phyloP scores from a whole-genome alignment of 371 early-diverging fungal genomes.

The Mortierella sp. region DNA sequence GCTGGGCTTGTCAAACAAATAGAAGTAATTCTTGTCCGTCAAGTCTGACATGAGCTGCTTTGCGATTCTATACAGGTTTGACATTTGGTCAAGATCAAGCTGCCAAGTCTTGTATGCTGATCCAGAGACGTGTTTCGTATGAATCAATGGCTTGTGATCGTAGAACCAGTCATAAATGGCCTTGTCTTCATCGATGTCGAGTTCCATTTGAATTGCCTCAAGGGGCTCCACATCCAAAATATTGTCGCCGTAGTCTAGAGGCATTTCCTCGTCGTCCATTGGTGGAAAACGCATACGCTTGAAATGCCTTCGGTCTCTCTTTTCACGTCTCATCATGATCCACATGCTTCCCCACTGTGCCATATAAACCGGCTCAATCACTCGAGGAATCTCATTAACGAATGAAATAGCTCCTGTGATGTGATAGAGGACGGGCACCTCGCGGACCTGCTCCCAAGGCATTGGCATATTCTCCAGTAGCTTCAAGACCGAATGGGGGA shows the following conservation, averaged over 20 bases:
- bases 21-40: constrained; percentile 96
- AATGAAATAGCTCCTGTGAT: constrained; percentile 99
- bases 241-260: constrained; percentile 98
- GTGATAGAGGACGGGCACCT: constrained; percentile 98
- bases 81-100: constrained; percentile 93
- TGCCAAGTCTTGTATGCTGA: constrained; percentile 94
- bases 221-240: constrained; percentile 96
- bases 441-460: constrained; percentile 99
- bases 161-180: constrained; percentile 97
- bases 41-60: constrained; percentile 94
- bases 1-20: constrained; percentile 93
- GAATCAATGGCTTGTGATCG: constrained; percentile 94
- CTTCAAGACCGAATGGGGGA: constrained; percentile 98
- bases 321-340: constrained; percentile 99
- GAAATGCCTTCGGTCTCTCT: constrained; percentile 97
- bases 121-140: constrained; percentile 90
- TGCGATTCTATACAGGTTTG: constrained; percentile 93
- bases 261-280: constrained; percentile 99
- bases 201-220: constrained; percentile 98
- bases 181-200: constrained; percentile 95
- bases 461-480: constrained; percentile 99
- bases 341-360: constrained; percentile 99
- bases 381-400: constrained; percentile 96
- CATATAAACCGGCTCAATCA: constrained; percentile 95
- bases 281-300: constrained; percentile 99